These are phyloP conservation scores for Corniculantispora saksenae DNA, from an alignment of 2,329 filamentous ascomycete genomes.

Conservation along the genomic window DNA sequence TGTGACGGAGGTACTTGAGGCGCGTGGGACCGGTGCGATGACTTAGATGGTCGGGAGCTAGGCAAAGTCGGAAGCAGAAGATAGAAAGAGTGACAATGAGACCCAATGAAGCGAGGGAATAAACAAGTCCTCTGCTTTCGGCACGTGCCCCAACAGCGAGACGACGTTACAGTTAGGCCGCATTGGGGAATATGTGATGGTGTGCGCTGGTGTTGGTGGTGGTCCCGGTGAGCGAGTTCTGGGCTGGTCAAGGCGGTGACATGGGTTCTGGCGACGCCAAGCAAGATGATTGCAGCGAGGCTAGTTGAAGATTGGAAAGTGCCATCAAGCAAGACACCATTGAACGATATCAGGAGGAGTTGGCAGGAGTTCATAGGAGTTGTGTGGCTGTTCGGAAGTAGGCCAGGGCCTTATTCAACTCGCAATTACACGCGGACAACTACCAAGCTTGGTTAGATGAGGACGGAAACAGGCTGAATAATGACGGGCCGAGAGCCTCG, in stretches of 20 bases:
- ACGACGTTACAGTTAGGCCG: slow-evolving; percentile 1
- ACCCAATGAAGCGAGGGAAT: background rate
- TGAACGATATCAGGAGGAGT: background rate
- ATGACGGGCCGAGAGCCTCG: background rate
- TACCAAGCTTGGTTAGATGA: background rate
- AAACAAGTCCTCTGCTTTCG: background rate
- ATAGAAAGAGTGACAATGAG: background rate
- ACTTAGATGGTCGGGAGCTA: background rate
- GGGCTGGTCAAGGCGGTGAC: slow-evolving; percentile 4
- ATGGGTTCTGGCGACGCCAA: background rate
- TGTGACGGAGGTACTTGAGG: slow-evolving; percentile 6
- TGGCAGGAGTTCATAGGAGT: background rate
- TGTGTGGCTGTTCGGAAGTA: background rate
- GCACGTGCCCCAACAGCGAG: slow-evolving; percentile 7
- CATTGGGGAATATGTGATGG: slow-evolving; percentile 4
- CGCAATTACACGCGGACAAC: background rate
- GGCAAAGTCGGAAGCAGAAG: background rate
- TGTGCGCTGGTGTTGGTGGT: slow-evolving; percentile 2
- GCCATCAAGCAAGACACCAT: background rate
- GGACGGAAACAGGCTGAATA: background rate
- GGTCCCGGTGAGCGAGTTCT: slow-evolving; percentile 13
- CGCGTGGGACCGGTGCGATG: slow-evolving; percentile 5
- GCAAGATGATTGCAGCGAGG: background rate
- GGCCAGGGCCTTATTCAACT: background rate
- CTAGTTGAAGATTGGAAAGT: background rate